These are phyloP conservation scores for Ascoidea rubescens DNA, from an alignment of 805 yeast genomes.

Conservation along the genomic window DNA sequence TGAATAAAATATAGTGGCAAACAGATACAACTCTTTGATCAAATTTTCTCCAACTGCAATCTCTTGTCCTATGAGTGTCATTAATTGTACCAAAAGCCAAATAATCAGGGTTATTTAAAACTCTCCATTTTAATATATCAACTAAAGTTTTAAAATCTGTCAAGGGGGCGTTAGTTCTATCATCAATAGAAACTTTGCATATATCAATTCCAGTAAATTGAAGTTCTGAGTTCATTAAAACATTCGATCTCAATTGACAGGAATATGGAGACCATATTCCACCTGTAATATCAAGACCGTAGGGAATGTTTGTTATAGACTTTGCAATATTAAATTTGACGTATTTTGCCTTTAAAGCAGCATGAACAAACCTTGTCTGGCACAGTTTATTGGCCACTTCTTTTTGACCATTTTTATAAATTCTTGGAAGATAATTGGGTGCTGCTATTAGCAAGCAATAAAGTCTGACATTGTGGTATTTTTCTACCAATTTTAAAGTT, in stretches of 20 bases:
- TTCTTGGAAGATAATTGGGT: slow-evolving; percentile 71
- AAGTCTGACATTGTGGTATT: slow-evolving; percentile 60
- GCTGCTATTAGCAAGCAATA: slow-evolving; percentile 74
- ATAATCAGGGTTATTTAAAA: slow-evolving; percentile 60
- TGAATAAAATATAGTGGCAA: slow-evolving; percentile 54
- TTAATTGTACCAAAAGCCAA: slow-evolving; percentile 45
- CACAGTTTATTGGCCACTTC: slow-evolving; percentile 89
- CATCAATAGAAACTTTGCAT: slow-evolving; percentile 65
- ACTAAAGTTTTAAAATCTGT: slow-evolving; percentile 59
- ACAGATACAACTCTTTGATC: slow-evolving; percentile 68
- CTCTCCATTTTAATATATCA: slow-evolving; percentile 70
- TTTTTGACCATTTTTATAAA: slow-evolving; percentile 70
- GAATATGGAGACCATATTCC: slow-evolving; percentile 78
- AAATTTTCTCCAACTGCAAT: slow-evolving; percentile 67
- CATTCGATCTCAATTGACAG: slow-evolving; percentile 47
- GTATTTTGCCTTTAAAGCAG: slow-evolving; percentile 64
- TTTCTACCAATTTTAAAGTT: slow-evolving; percentile 30
- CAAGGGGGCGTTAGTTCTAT: slow-evolving; percentile 58
- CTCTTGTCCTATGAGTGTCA: slow-evolving; percentile 24
- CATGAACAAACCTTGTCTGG: slow-evolving; percentile 63
- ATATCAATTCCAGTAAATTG: slow-evolving; percentile 78
- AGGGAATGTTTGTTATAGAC: slow-evolving; percentile 51
- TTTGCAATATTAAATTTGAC: slow-evolving; percentile 64
- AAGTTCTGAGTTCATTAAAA: slow-evolving; percentile 47
- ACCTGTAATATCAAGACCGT: slow-evolving; percentile 63